Base-by-base conservation (phyloP, 1,284 basidiomycete species). In the Microbotryum saponariae region DNA sequence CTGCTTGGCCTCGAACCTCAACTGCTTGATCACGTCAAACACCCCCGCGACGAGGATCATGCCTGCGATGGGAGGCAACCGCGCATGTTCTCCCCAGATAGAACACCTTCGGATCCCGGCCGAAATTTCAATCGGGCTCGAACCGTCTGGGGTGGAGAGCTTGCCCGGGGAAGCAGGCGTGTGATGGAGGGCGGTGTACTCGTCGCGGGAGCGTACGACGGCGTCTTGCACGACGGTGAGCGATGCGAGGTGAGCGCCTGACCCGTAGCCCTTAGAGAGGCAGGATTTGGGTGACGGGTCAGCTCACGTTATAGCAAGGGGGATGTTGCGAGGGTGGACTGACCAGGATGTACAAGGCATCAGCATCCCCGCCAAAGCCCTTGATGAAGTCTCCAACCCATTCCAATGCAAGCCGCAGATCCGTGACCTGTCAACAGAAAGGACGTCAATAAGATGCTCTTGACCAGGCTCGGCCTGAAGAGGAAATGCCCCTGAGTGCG, bases 181-280 rank as follows among this genome's bases (percentile, higher is more conserved):
- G 48, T 16, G 42, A 49, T 27, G 6, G 42, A 9, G 25, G 37
- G 51, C 61, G 59, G 31, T 50, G 56, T 60, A 54, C n/a, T 63
- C 66, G 59, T 73, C 69, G 14, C 71, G 65, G 12, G 73, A 74
- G 20, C 73, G 69, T 20, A 76, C 75, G 16, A 75, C 73, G 29
- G 76, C 74, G 62, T 76, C 73, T 60, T 77, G 74, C 3, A 74
- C 67, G 16, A 76, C 61, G 7, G 75, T 75, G 29, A 77, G 66
- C 56, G 74, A 67, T 8, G 72, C 60, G 16, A 61, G 31, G 50
- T 61, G 64, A 9, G 63, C 58, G 2, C 70, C 70, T 9, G 63
- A 63, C 1, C 76, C 76, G 52, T 74, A 73, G 3, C 76, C 37
- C 37, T 42, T 42, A 42, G 12, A 18, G 37, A 9, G 16, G 16